Base-by-base conservation (phyloP, 2,329 filamentous ascomycete genomes). In the Beauveria medogensis region DNA sequence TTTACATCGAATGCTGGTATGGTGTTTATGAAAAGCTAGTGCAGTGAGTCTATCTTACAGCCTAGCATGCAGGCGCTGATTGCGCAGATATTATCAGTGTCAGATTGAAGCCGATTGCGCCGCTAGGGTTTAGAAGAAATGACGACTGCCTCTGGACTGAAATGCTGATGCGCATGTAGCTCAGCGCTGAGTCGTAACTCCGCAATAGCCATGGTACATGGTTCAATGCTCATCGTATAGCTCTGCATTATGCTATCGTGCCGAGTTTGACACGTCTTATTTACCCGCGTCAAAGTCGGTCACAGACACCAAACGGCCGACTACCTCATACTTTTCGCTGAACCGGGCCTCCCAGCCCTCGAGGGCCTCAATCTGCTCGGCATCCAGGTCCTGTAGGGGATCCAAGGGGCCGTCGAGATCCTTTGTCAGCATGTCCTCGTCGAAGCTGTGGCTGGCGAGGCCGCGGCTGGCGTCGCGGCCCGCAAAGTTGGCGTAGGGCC, bases 401-500 rank as follows among this genome's bases (percentile, higher is more conserved):
- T 96, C 92, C 64, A 97, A 77, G 50, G 91, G 91, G 0, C 85
- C 93, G 61, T 94, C 85, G 60, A 97, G 77, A 73, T 97, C 89
- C 79, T 93, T 86, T 20, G 94, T 97, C 76, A 97, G 77, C 92
- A 97, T 96, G 7, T 92, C 89, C 79, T 90, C 85, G 72, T 97
- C 94, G 73, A 99, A 97, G 77, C 91, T 96, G 62, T 92, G 91
- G 73, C 85, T 90, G 1, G 94, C 93, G 63, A 99, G 77, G 1
- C 94, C 94, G 57, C 93, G 83, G 65, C 85, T 91, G 22, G 94
- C 94, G 75, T 99, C 94, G 44, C 92, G 81, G 0, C 94, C 94
- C 0, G 94, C 94, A 71, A 99, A 99, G 78, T 97, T 97, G 73
- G 88, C 87, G 74, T 99, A 99, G 2, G 93, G 92, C 0, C 93